Conservation (phyloP, 208 protist genomes). For the Leishmania tropica region DNA sequence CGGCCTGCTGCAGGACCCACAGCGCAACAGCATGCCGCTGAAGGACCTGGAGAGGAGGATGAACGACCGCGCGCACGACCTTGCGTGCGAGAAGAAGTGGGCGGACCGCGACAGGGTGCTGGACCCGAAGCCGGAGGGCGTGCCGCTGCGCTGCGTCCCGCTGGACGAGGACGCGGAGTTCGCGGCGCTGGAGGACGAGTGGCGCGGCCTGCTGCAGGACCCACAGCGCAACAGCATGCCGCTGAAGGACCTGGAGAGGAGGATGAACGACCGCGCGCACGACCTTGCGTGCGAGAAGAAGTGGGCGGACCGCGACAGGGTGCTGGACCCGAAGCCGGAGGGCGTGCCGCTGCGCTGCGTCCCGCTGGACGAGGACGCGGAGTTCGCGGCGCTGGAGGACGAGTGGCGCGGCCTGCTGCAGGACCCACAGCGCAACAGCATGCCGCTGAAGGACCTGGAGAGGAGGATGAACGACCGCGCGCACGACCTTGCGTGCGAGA, state of each 20-base stretch:
- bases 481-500: not conserved
- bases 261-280: conserved; percentile 41
- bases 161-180: conserved; percentile 49
- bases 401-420: conserved; percentile 37
- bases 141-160: conserved; percentile 34
- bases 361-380: conserved; percentile 36
- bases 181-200: conserved; percentile 28
- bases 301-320: conserved; percentile 38
- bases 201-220: conserved; percentile 9
- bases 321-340: conserved; percentile 46
- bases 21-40: conserved; percentile 4
- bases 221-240: not conserved
- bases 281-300: conserved; percentile 47
- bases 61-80: conserved; percentile 32
- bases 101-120: conserved; percentile 40
- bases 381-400: conserved; percentile 37
- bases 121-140: conserved; percentile 47
- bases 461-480: conserved; percentile 21
- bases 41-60: too few species aligned
- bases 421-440: conserved; percentile 34
- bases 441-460: too few species aligned
- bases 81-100: conserved; percentile 45
- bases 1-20: conserved; percentile 8
- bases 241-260: conserved; percentile 35
- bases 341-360: conserved; percentile 47